Evolutionary conservation across 2,329 filamentous ascomycete genomes (phyloP).

Genomic region (Xylogone sp.): DNA sequence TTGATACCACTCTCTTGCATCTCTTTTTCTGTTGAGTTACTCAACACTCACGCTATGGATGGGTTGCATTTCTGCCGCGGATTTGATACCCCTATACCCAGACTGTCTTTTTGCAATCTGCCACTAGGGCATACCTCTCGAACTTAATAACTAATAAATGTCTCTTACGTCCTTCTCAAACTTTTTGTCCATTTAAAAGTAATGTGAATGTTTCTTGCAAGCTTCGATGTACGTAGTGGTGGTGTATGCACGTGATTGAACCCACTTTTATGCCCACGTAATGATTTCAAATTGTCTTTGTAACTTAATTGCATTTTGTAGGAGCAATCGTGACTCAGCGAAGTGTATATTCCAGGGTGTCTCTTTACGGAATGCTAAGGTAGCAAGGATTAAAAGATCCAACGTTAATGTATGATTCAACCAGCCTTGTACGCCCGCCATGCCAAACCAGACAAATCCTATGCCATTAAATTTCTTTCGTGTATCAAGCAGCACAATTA

Average conservation of each 20-base stretch:
- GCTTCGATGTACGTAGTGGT: too few species aligned
- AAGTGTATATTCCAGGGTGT: too few species aligned
- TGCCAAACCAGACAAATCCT: not conserved
- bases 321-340: too few species aligned
- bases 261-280: too few species aligned
- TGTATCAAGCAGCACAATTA: not conserved
- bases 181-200: not conserved
- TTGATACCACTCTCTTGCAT: constrained; percentile 34
- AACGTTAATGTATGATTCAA: too few species aligned
- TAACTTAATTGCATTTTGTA: too few species aligned
- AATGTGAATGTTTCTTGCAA: not conserved
- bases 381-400: too few species aligned
- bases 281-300: too few species aligned
- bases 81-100: constrained; percentile 37
- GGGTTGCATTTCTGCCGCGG: constrained; percentile 26
- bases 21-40: constrained; percentile 21
- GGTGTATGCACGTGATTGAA: too few species aligned
- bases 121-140: constrained; percentile 30
- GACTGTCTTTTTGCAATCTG: constrained; percentile 33
- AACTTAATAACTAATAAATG: constrained; percentile 33
- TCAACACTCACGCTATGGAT: constrained; percentile 16
- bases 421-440: not conserved
- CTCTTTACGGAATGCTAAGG: too few species aligned
- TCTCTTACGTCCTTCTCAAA: constrained; percentile 13
- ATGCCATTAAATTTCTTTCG: not conserved